phyloP scores from a whole-genome alignment of 352 stramenopile genomes.

The Salisapilia sapeloensis region DNA sequence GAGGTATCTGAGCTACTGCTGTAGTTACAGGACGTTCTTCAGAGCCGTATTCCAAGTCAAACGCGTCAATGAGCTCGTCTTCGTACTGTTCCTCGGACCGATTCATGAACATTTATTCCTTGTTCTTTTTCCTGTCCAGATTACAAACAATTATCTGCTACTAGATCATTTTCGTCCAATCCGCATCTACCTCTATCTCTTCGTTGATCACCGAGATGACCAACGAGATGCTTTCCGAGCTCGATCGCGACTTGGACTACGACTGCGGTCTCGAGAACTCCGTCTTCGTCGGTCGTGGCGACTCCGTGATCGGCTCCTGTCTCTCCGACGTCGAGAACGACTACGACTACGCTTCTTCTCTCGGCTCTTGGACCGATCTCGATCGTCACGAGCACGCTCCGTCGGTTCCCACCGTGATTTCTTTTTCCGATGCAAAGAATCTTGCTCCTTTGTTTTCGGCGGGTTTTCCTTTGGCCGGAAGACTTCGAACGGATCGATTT shows the following conservation, averaged over 20 bases:
- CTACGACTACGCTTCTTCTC: conserved; percentile 2
- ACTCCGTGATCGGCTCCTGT: conserved; percentile 3
- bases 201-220: no score
- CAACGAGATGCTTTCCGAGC: no score
- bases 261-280: conserved; percentile 5
- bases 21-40: no score
- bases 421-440: no score
- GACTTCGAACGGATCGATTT: conserved; percentile 41
- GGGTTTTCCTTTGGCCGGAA: no score
- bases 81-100: conserved; percentile 29
- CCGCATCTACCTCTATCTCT: no score
- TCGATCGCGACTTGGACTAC: conserved; percentile 8
- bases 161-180: no score
- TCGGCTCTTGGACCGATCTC: not conserved
- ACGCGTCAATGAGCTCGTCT: conserved; percentile 43
- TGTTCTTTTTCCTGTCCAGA: conserved; percentile 6
- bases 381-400: no score
- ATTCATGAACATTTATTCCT: conserved; percentile 1
- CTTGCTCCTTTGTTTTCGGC: conserved; percentile 4
- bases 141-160: no score
- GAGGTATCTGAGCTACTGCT: no score
- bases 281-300: conserved; percentile 3
- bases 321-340: conserved; percentile 4
- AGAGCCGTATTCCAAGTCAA: conserved; percentile 21
- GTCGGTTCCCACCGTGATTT: no score